Base-by-base conservation (phyloP, 768 basidiomycete species). In the Gloeophyllum trabeum region DNA sequence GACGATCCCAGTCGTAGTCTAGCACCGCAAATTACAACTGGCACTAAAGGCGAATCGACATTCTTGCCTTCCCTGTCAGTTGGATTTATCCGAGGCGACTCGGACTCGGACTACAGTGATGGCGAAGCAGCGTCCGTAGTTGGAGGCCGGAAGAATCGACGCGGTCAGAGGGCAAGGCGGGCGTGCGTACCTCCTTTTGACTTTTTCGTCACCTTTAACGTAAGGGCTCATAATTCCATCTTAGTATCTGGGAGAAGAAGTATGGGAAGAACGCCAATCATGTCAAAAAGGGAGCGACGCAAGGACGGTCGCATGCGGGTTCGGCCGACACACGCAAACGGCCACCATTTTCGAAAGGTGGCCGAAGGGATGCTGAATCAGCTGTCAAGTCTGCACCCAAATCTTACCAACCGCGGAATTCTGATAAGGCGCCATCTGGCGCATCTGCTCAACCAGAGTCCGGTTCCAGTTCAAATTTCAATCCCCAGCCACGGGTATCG, bases 101-200 rank as follows among this genome's bases (percentile, higher is more conserved):
- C 83, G 16, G 79, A 77, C 46, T 83, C 76, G 20, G 91, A 94
- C 51, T 68, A 76, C 46, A 78, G 81, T 54, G 82, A 84, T 46
- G 67, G 61, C 18, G 86, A 82, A 48, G 65, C 61, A 25, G 69
- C 64, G 19, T 65, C 65, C 23, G 73, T 64, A 13, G 77, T 78
- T 28, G 62, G 65, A 20, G 59, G 55, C 1, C 61, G 67, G 37
- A 81, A 79, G 66, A 93, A 99, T 52, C 65, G 94, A 42, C 70
- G 92, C 28, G 96, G 94, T 23, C 96, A 99, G 59, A 65, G 92
- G 39, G 94, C 94, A n/a, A 70, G 96, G 46, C 70, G 83, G 64
- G 87, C 86, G 96, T 96, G 59, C 73, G 93, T 81, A 7, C 6
- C 3, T 5, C 40, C 42, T 10, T 25, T 28, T 19, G 25, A 14